phyloP scores from a whole-genome alignment of 2,329 filamentous ascomycete species.

The Cercospora citrullina region DNA sequence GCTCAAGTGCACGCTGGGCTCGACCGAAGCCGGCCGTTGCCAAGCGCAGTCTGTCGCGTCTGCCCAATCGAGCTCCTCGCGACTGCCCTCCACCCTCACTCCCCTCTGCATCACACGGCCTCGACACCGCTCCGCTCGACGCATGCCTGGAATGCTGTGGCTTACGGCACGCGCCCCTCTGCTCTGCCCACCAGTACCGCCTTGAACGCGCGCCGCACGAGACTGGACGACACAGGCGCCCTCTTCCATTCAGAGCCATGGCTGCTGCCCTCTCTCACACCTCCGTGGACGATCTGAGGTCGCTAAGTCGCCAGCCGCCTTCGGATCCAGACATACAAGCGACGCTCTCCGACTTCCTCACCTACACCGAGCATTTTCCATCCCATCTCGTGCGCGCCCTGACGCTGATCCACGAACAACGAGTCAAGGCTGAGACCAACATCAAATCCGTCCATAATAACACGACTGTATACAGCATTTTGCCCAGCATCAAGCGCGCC shows the following conservation, averaged over 20 bases:
- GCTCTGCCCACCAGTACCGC: neutral
- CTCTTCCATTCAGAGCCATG: constrained; percentile 16
- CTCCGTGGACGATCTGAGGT: constrained; percentile 34
- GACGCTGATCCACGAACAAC: constrained; percentile 59
- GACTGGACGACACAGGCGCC: neutral
- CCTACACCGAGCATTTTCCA: constrained; percentile 69
- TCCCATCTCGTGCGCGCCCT: constrained; percentile 64
- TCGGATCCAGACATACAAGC: constrained; percentile 64
- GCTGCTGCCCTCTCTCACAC: constrained; percentile 28
- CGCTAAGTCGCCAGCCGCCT: constrained; percentile 37
- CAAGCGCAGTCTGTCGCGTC: neutral
- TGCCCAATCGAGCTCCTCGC: constrained; percentile 7
- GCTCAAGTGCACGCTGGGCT: neutral
- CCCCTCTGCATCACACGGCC: neutral
- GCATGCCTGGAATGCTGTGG: neutral
- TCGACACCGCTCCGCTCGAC: neutral
- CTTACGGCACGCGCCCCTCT: neutral
- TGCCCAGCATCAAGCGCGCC: constrained; percentile 52
- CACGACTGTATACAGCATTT: constrained; percentile 49
- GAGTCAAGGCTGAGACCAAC: constrained; percentile 46
- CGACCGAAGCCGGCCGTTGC: neutral
- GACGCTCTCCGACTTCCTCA: constrained; percentile 66
- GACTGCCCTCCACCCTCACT: neutral
- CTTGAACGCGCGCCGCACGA: neutral
- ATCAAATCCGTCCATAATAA: constrained; percentile 51